Conservation (phyloP, 352 stramenopile species). For the Saprolegnia parasitica region DNA sequence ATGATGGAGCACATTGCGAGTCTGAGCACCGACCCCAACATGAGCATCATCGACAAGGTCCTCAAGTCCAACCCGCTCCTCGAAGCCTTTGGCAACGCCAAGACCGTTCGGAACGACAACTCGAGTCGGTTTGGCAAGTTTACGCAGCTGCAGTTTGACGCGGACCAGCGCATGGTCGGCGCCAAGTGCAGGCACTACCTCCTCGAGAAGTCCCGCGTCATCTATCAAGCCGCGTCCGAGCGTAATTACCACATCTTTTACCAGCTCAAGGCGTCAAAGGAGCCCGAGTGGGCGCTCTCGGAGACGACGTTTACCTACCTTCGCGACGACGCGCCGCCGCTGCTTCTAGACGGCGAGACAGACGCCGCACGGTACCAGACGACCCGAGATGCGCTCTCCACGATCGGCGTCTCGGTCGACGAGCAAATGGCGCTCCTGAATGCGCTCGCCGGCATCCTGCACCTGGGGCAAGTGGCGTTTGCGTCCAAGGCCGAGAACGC, state of each 20-base stretch:
- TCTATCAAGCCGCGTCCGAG: slow-evolving; percentile 86
- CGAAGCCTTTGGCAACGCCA: slow-evolving; percentile 89
- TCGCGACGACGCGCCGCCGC: slow-evolving; percentile 42
- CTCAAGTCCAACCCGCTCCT: slow-evolving; percentile 87
- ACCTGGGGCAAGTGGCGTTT: slow-evolving; percentile 79
- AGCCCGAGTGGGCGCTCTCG: slow-evolving; percentile 51
- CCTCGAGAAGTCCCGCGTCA: slow-evolving; percentile 95
- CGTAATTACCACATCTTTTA: slow-evolving; percentile 99
- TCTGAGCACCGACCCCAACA: slow-evolving; percentile 69
- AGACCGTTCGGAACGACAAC: slow-evolving; percentile 93
- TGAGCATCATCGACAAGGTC: slow-evolving; percentile 80
- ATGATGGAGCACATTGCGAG: slow-evolving; percentile 94
- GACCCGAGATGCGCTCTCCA: slow-evolving; percentile 71
- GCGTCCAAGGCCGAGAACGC: slow-evolving; percentile 70
- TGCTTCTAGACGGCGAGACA: slow-evolving; percentile 60
- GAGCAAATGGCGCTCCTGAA: slow-evolving; percentile 75
- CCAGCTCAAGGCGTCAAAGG: slow-evolving; percentile 77
- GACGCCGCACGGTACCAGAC: slow-evolving; percentile 75
- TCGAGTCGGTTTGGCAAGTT: slow-evolving; percentile 94
- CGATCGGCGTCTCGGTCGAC: slow-evolving; percentile 60
- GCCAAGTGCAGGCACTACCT: slow-evolving; percentile 92
- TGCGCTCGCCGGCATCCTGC: slow-evolving; percentile 67
- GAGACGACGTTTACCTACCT: slow-evolving; percentile 54
- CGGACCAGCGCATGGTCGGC: slow-evolving; percentile 77
- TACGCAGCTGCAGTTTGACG: slow-evolving; percentile 91